These are phyloP conservation scores for Margaritispora aquatica DNA, from an alignment of 495 filamentous ascomycete species.

Conservation along the genomic window DNA sequence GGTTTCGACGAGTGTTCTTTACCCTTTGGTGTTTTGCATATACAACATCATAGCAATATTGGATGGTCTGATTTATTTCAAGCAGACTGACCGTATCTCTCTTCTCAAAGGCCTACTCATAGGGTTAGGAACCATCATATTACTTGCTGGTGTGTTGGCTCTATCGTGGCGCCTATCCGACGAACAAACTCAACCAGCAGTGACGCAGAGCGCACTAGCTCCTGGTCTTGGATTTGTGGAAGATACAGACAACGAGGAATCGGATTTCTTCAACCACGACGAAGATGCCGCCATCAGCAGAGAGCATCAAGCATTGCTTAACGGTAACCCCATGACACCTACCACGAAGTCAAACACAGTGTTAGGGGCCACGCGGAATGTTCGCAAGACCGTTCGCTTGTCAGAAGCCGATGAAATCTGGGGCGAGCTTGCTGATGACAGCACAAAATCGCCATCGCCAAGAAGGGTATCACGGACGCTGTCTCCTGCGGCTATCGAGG, in stretches of 20 bases:
- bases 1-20: slow-evolving; percentile 91
- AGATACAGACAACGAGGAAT: slow-evolving; percentile 52
- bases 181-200: slow-evolving; percentile 51
- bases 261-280: slow-evolving; percentile 32
- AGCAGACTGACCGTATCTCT: slow-evolving; percentile 72
- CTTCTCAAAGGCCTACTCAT: slow-evolving; percentile 76
- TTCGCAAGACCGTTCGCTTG: slow-evolving; percentile 35
- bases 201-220: slow-evolving; percentile 55
- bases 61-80: slow-evolving; percentile 96
- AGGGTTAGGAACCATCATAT: slow-evolving; percentile 75
- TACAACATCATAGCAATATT: slow-evolving; percentile 99
- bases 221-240: slow-evolving; percentile 67
- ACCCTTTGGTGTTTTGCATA: slow-evolving; percentile 97
- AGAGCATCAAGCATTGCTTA: slow-evolving; percentile 27
- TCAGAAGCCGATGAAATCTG: slow-evolving; percentile 59
- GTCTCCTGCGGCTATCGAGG: slow-evolving; percentile 7
- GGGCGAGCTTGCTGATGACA: slow-evolving; percentile 58
- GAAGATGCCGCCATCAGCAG: slow-evolving; percentile 36
- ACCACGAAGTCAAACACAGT: slow-evolving; percentile 29
- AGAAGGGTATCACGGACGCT: slow-evolving; percentile 9
- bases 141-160: slow-evolving; percentile 82
- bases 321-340: slow-evolving; percentile 39
- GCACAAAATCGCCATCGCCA: slow-evolving; percentile 29
- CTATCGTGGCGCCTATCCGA: slow-evolving; percentile 90
- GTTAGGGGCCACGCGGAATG: slow-evolving; percentile 24